These are phyloP conservation scores for Dactylorhiza incarnata DNA, from an alignment of 106 monocot species.

Conservation along the genomic window DNA sequence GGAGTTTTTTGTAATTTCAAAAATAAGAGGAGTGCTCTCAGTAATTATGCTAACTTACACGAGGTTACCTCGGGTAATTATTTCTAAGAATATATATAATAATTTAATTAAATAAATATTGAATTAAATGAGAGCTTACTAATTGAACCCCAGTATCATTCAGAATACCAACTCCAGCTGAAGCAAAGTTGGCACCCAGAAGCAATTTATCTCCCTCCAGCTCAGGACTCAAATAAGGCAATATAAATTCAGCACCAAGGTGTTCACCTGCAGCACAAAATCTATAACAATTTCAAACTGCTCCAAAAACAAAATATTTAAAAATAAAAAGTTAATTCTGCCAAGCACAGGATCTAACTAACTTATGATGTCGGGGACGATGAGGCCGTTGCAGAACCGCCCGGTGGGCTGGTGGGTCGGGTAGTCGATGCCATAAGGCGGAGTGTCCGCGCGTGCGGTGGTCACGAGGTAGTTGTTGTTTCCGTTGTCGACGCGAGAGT, in stretches of 20 bases:
- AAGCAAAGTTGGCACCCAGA: slow-evolving; percentile 85
- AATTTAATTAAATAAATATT: too few relatives aligned
- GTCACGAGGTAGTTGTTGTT: slow-evolving; percentile 75
- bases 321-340: too few relatives aligned
- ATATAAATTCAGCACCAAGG: slow-evolving; percentile 55
- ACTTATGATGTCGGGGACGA: slow-evolving; percentile 81
- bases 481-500: slow-evolving; percentile 73
- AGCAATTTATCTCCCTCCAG: slow-evolving; percentile 59
- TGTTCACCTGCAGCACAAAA: slow-evolving; percentile 78
- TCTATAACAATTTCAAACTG: too few relatives aligned
- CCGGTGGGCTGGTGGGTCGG: slow-evolving; percentile 53
- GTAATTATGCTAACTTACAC: too few relatives aligned
- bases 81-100: too few relatives aligned
- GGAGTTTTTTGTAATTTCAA: too few relatives aligned
- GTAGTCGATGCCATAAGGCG: slow-evolving; percentile 70
- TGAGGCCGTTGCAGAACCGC: slow-evolving; percentile 77
- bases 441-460: slow-evolving; percentile 56
- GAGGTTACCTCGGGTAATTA: too few relatives aligned
- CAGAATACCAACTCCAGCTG: slow-evolving; percentile 83
- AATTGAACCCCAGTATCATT: slow-evolving; percentile 95
- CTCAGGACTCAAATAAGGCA: slow-evolving; percentile 80
- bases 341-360: too few relatives aligned
- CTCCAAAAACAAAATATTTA: too few relatives aligned
- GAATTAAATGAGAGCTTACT: slow-evolving; percentile 22
- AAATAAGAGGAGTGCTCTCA: too few relatives aligned